Evolutionary conservation across 768 basidiomycete species (phyloP).

Genomic region (Boletus tomentosulus): DNA sequence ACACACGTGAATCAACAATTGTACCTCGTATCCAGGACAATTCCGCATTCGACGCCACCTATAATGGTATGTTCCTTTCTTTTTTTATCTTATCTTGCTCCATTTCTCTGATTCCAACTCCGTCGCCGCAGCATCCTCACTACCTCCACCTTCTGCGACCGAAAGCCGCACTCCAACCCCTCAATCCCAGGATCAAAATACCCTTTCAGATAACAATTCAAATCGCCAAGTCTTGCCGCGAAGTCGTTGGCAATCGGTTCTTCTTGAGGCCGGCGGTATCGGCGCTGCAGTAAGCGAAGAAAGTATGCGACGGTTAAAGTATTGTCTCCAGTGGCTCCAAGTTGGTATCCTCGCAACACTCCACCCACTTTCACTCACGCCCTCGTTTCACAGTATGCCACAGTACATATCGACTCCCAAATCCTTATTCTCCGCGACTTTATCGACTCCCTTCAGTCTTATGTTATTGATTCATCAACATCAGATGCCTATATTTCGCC

Average conservation of each 20-base stretch:
- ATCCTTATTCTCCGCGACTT: slow-evolving; percentile 82
- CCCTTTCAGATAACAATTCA: slow-evolving; percentile 16
- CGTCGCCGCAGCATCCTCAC: slow-evolving; percentile 3
- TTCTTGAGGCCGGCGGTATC: slow-evolving; percentile 84
- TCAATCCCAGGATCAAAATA: slow-evolving; percentile 15
- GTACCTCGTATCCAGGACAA: not conserved
- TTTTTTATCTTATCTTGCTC: slow-evolving; percentile 6
- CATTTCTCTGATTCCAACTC: not conserved
- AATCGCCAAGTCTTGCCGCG: slow-evolving; percentile 59
- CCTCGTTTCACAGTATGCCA: slow-evolving; percentile 61
- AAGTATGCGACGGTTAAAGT: slow-evolving; percentile 80
- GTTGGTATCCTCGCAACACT: slow-evolving; percentile 37
- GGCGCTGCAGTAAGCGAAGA: slow-evolving; percentile 88
- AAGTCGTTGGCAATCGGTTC: slow-evolving; percentile 81
- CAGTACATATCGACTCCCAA: slow-evolving; percentile 81
- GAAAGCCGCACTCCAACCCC: slow-evolving; percentile 24
- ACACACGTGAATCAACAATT: not conserved
- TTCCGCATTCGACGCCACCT: not conserved
- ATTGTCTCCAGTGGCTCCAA: slow-evolving; percentile 86
- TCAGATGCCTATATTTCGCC: slow-evolving; percentile 37
- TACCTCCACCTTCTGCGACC: not conserved
- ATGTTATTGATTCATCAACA: slow-evolving; percentile 20
- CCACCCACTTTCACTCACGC: not conserved
- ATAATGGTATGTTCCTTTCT: slow-evolving; percentile 3
- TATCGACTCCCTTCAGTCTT: slow-evolving; percentile 60